Base-by-base conservation (phyloP, 1,284 basidiomycete genomes). In the Pholiota adiposa region DNA sequence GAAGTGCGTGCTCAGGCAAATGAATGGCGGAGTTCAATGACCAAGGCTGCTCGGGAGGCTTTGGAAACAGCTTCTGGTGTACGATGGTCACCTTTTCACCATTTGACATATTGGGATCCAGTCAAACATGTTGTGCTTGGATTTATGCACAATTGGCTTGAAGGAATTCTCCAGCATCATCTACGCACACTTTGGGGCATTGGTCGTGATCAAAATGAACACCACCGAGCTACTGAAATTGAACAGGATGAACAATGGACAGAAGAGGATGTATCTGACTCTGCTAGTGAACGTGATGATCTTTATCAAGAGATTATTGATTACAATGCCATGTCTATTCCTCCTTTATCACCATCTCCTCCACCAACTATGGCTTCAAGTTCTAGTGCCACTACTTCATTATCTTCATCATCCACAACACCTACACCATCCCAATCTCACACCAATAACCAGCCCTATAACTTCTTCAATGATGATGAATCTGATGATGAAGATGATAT, bases 81-180 rank as follows among this genome's bases (percentile, higher is more conserved):
- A 2, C 65, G 67, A 4, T 72, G 70, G 68, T 67, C 70, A 40
- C 60, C 71, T 31, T 54, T 75, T 5, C 69, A 72, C 33, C 34
- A 62, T 36, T 60, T 74, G 4, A 46, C 60, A 36, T 72, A 72
- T 52, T 66, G 71, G 58, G 71, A 75, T 52, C 72, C 72, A 31
- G 71, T 74, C 9, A 52, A 63, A n/a, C 70, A 73, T 63, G 63
- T 64, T 21, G 46, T 75, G 21, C 64, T 76, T 8, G 73, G 73
- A 12, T 63, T 69, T 38, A 72, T 75, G 70, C 74, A 75, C 59
- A 74, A 74, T 53, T 75, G 72, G 70, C 38, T 71, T 31, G 71
- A 73, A 54, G 72, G 73, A 16, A 54, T 73, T 23, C 57, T 75
- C 12, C 55, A 70, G 59, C 60, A 69, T 59, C 72, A 75, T 51